Percentiles rank a stretch among this genome's conserved stretches.
Conservation (phyloP, 2,329 filamentous ascomycete species). For the Pyrenochaeta sp. region DNA sequence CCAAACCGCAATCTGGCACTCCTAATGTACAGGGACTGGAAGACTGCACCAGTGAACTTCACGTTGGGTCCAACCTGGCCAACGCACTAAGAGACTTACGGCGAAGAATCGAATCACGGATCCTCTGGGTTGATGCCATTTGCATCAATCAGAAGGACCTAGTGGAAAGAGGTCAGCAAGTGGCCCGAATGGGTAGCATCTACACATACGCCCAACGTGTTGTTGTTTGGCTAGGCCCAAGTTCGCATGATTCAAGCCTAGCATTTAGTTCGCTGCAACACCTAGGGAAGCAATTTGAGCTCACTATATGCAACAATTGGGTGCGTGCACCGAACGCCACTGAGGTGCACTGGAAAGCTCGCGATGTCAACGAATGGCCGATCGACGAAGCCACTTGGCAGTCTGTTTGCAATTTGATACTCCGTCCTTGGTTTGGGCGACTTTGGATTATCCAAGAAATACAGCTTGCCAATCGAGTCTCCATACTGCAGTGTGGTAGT, state of each 20-base stretch:
- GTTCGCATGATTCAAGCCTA: neutral
- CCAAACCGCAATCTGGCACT: neutral
- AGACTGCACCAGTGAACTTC: neutral
- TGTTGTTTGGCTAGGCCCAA: conserved; percentile 13
- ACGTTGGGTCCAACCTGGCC: neutral
- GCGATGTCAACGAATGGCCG: neutral
- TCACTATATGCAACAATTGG: neutral
- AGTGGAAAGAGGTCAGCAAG: conserved; percentile 8
- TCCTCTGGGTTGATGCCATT: conserved; percentile 15
- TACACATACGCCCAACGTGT: conserved; percentile 11
- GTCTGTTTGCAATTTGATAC: neutral
- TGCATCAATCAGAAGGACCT: conserved; percentile 11
- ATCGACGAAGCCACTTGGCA: neutral
- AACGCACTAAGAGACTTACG: conserved; percentile 7
- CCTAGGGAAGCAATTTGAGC: neutral
- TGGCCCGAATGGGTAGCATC: conserved; percentile 13
- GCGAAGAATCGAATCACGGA: neutral
- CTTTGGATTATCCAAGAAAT: conserved; percentile 11
- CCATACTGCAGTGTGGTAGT: conserved; percentile 1
- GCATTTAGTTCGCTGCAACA: neutral
- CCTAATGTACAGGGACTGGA: neutral
- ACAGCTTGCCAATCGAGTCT: neutral
- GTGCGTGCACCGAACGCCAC: neutral
- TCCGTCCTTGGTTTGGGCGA: conserved; percentile 2
- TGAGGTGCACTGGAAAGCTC: no score